These are phyloP conservation scores for Apiotrichum gamsii DNA, from an alignment of 1,284 basidiomycete genomes.

Conservation along the genomic window DNA sequence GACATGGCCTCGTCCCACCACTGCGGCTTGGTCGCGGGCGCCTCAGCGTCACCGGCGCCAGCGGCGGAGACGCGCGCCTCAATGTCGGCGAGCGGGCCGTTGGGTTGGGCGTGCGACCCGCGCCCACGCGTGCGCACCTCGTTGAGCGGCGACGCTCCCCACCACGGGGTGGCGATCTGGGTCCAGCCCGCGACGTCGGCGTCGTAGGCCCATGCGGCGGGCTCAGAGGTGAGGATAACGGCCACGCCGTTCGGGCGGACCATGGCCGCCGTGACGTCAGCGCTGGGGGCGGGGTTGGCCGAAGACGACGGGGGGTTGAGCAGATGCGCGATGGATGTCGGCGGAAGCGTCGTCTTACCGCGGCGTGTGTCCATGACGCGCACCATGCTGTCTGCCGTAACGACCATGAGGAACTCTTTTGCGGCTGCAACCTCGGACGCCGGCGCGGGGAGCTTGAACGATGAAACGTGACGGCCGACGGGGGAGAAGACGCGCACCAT, in stretches of 20 bases:
- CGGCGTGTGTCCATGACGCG: conserved; percentile 71
- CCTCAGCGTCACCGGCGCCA: conserved; percentile 27
- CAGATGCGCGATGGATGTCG: conserved; percentile 59
- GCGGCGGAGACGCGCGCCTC: conserved; percentile 24
- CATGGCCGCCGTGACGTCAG: conserved; percentile 55
- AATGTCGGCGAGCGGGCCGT: conserved; percentile 21
- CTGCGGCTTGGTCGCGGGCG: conserved; percentile 48
- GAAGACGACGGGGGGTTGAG: conserved; percentile 45
- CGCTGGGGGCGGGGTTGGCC: conserved; percentile 47
- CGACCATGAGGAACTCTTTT: conserved; percentile 59
- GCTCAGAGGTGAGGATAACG: conserved; percentile 66
- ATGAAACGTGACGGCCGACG: conserved; percentile 69
- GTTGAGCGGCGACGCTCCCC: conserved; percentile 47
- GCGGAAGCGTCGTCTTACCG: conserved; percentile 57
- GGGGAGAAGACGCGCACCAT: conserved; percentile 69
- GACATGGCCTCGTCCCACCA: conserved; percentile 76
- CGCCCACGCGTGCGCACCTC: conserved; percentile 10
- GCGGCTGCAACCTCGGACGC: conserved; percentile 62
- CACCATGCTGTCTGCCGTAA: conserved; percentile 65
- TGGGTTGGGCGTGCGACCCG: not conserved
- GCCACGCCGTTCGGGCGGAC: conserved; percentile 72
- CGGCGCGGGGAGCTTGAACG: conserved; percentile 64
- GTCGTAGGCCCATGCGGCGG: conserved; percentile 71
- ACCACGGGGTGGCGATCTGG: conserved; percentile 70
- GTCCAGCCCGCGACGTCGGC: conserved; percentile 59